Percentiles rank a stretch among this genome's conserved stretches.
Evolutionary conservation across 2,329 filamentous ascomycete species (phyloP).

Genomic region (Helicocarpus griseus): DNA sequence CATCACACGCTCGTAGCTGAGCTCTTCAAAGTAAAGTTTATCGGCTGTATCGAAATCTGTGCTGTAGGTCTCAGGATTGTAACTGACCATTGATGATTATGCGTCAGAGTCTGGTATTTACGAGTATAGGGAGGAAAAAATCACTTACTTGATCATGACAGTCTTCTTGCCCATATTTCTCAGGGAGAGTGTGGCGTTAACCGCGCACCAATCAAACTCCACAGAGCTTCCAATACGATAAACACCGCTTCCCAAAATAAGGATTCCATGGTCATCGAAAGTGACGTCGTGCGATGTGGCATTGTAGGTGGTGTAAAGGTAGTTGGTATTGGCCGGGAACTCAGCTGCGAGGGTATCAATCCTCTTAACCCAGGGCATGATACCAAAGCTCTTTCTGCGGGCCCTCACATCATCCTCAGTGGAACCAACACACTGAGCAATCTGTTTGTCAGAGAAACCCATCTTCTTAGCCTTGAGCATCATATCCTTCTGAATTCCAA

Average conservation of each 20-base stretch:
- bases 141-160: conserved; percentile 61
- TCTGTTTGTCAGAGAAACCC: conserved; percentile 95
- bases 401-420: conserved; percentile 86
- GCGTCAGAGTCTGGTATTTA: neutral
- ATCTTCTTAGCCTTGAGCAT: conserved; percentile 91
- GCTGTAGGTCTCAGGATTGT: conserved; percentile 68
- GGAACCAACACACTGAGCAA: conserved; percentile 72
- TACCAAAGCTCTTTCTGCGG: conserved; percentile 72
- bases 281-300: conserved; percentile 85
- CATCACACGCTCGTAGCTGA: conserved; percentile 96
- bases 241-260: conserved; percentile 88
- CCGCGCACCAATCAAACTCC: conserved; percentile 97
- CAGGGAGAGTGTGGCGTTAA: conserved; percentile 76
- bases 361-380: conserved; percentile 94
- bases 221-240: conserved; percentile 97
- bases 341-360: conserved; percentile 96
- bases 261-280: conserved; percentile 82
- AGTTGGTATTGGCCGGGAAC: conserved; percentile 91
- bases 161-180: conserved; percentile 90
- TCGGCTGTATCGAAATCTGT: conserved; percentile 89
- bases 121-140: too few relatives aligned
- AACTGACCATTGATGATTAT: conserved; percentile 98
- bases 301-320: conserved; percentile 97
- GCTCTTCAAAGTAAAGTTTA: conserved; percentile 90
- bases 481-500: conserved; percentile 78